Conservation (phyloP, 345 rosid genomes). For the Zanthoxylum bungeanum region DNA sequence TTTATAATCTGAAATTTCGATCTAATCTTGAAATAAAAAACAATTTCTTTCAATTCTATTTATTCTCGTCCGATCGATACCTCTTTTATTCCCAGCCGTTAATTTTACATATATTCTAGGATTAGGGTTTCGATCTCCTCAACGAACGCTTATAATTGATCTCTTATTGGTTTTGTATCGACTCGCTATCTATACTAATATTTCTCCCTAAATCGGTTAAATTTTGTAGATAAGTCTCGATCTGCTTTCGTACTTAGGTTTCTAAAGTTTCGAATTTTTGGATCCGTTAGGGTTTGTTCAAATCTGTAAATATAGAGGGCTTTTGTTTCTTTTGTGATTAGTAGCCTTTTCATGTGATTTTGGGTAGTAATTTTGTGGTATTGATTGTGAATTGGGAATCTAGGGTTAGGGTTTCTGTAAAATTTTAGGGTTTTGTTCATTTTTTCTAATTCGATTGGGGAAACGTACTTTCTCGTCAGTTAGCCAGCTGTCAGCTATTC, state of each 20-base stretch:
- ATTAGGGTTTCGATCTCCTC: slow-evolving; percentile 47
- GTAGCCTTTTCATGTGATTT: neutral
- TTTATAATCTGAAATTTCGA: slow-evolving; percentile 12
- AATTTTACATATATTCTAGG: slow-evolving; percentile 29
- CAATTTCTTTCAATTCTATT: slow-evolving; percentile 29
- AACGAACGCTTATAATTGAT: slow-evolving; percentile 20
- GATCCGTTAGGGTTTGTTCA: slow-evolving; percentile 11
- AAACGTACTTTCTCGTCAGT: slow-evolving; percentile 5
- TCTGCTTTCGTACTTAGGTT: slow-evolving; percentile 10
- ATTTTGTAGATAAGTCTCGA: slow-evolving; percentile 23
- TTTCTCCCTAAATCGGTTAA: neutral
- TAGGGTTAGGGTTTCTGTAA: slow-evolving; percentile 49
- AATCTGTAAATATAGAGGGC: slow-evolving; percentile 41
- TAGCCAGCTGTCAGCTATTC: slow-evolving; percentile 3
- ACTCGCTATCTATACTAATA: neutral
- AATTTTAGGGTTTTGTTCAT: slow-evolving; percentile 14
- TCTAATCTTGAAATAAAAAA: slow-evolving; percentile 17
- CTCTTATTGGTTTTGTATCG: neutral
- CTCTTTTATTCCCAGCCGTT: slow-evolving; percentile 16
- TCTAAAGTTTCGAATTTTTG: slow-evolving; percentile 33
- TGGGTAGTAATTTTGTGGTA: slow-evolving; percentile 11
- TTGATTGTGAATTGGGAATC: slow-evolving; percentile 14
- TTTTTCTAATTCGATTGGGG: slow-evolving; percentile 17
- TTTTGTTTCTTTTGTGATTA: slow-evolving; percentile 15
- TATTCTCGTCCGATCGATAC: slow-evolving; percentile 26